Conservation (phyloP, 495 filamentous ascomycete species). For the Penicillium crystallinum region DNA sequence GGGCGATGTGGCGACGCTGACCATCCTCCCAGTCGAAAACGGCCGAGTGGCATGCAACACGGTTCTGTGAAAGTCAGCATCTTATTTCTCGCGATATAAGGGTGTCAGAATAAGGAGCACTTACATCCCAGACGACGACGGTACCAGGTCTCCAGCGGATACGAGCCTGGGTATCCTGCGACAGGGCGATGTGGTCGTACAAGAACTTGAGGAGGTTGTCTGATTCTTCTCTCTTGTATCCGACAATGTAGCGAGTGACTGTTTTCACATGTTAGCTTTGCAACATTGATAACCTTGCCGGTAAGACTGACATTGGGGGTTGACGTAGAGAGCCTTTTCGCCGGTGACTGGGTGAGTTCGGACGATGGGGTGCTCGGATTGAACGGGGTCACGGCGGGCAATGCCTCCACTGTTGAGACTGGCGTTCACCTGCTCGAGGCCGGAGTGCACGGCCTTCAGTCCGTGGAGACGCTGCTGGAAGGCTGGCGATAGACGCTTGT, state of each 20-base stretch:
- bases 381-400: constrained; percentile 50
- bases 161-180: constrained; percentile 54
- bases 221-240: constrained; percentile 64
- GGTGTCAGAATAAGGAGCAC: constrained; percentile 11
- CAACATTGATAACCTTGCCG: background rate
- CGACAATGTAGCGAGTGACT: constrained; percentile 58
- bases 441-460: constrained; percentile 54
- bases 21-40: constrained; percentile 79
- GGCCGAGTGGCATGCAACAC: constrained; percentile 71
- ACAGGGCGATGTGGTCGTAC: constrained; percentile 57
- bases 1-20: constrained; percentile 71
- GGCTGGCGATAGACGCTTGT: constrained; percentile 49
- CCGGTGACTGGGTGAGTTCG: constrained; percentile 56
- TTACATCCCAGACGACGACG: constrained; percentile 59
- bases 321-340: constrained; percentile 83
- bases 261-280: background rate
- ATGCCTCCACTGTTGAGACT: constrained; percentile 46
- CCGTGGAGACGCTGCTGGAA: constrained; percentile 56
- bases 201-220: constrained; percentile 61
- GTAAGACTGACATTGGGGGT: constrained; percentile 67
- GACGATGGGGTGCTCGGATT: constrained; percentile 54
- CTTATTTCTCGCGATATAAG: background rate
- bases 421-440: constrained; percentile 47
- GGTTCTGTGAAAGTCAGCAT: constrained; percentile 45
- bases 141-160: constrained; percentile 54